Percentiles rank a stretch among this genome's conserved stretches.
phyloP scores from a whole-genome alignment of 2,329 filamentous ascomycete species.

The Pyricularia grisea region DNA sequence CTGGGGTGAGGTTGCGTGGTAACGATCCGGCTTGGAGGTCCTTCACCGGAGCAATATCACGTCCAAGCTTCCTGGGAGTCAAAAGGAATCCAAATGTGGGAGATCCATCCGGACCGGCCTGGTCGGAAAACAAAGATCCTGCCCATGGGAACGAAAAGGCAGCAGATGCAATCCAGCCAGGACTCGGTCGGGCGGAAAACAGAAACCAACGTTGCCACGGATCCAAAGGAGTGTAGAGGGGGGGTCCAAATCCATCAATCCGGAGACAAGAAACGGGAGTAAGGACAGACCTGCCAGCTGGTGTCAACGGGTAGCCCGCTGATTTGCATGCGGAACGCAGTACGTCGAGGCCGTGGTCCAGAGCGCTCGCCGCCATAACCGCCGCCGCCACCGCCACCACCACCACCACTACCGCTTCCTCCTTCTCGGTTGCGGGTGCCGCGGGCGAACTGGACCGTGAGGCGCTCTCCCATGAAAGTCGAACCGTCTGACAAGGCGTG shows the following conservation, averaged over 20 bases:
- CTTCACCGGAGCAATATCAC: not conserved
- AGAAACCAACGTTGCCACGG: not conserved
- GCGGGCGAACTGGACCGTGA: slow-evolving; percentile 96
- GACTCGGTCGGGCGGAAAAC: not conserved
- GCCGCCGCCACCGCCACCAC: slow-evolving; percentile 11
- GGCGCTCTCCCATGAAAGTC: slow-evolving; percentile 93
- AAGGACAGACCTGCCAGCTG: slow-evolving; percentile 98
- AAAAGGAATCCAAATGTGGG: not conserved
- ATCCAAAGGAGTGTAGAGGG: not conserved
- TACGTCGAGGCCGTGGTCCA: slow-evolving; percentile 75
- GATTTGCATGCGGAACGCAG: slow-evolving; percentile 93
- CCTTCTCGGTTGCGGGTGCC: slow-evolving; percentile 55
- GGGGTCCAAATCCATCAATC: slow-evolving; percentile 25
- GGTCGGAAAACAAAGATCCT: not conserved
- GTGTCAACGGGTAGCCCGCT: slow-evolving; percentile 95
- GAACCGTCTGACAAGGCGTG: slow-evolving; percentile 66
- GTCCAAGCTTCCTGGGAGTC: not conserved
- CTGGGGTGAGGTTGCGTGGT: not conserved
- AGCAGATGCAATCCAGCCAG: slow-evolving; percentile 5
- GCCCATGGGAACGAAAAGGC: slow-evolving; percentile 3
- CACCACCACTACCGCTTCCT: not conserved
- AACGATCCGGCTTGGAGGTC: not conserved
- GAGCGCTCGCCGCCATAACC: slow-evolving; percentile 44
- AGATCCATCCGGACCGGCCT: not conserved
- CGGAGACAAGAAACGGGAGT: slow-evolving; percentile 47